Evolutionary conservation across 441 rosid species (phyloP), one percentile per base, ranked within the genome.

Genomic region (Populus hybrid): DNA sequence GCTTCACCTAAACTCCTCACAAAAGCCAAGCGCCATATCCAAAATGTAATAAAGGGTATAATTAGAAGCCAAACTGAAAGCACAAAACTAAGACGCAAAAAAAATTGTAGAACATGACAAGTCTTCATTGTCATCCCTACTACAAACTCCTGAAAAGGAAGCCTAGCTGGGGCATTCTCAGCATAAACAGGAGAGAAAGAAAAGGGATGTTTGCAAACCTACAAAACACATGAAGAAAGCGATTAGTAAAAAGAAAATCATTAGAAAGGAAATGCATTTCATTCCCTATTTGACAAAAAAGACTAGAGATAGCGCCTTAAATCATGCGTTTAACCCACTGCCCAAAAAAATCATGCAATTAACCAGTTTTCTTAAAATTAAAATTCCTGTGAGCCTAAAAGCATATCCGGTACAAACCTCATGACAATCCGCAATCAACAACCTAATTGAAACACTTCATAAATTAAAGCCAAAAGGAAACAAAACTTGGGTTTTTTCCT

Each of bases 171-270:
- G 73, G 98, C 98, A 88, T 96, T 91, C 63, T 87, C 97, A 19
- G 99, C 98, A 86, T 96, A 96, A 66, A 96, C 98, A 19, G 98
- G 98, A 7, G 99, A 96, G 87, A 96, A 96, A 21, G 98, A 87
- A 89, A 96, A 96, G 1, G 98, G 91, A 86, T 94, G 94, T 85
- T 94, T 96, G 86, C 99, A 96, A 67, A 96, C 98, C 99, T 96
- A 88, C 78, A 83, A 68, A 73, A 28, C 73, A 63, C 71, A 76
- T 34, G 72, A 75, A 24, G 63, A 28, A 72, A 67, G 18, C 50
- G 18, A 35, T 53, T 74, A 11, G 76, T 23, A 71, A 70, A 36
- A 16, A 65, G 18, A 36, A 24, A 11, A 24, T 34, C 16, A 71
- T 12, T 28, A 7, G 53, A 21, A n/a, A 71, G 46, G 11, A 63